Conservation (phyloP, 371 early-diverging fungal species). For the Coemansia sp. region DNA sequence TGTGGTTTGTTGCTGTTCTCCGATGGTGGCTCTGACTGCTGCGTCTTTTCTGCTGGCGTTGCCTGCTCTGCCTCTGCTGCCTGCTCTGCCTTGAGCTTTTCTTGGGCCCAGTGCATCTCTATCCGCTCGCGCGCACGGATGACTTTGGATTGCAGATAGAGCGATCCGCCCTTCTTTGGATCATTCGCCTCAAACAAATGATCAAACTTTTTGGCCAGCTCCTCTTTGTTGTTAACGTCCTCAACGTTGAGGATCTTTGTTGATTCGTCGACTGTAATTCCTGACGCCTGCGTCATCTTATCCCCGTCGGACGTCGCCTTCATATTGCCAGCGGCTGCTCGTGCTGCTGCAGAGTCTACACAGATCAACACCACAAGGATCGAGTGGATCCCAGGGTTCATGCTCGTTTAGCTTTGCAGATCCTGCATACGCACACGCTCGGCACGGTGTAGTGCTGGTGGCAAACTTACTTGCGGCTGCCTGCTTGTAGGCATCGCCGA, state of each 20-base stretch:
- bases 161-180: slow-evolving; percentile 81
- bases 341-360: slow-evolving; percentile 51
- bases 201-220: slow-evolving; percentile 80
- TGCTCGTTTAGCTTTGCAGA: too few relatives aligned
- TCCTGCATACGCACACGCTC: too few relatives aligned
- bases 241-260: slow-evolving; percentile 88
- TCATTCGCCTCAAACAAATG: slow-evolving; percentile 89
- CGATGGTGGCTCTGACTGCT: neutral
- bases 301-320: slow-evolving; percentile 62
- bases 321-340: slow-evolving; percentile 61
- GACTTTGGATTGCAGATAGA: slow-evolving; percentile 94
- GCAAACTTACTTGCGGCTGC: slow-evolving; percentile 83
- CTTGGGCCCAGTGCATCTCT: slow-evolving; percentile 79
- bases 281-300: slow-evolving; percentile 76
- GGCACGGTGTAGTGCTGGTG: neutral
- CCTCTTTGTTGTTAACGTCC: slow-evolving; percentile 69
- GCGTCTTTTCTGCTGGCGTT: slow-evolving; percentile 3
- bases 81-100: slow-evolving; percentile 41
- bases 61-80: slow-evolving; percentile 23
- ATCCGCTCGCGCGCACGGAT: slow-evolving; percentile 90
- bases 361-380: neutral
- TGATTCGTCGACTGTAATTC: slow-evolving; percentile 91
- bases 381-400: neutral
- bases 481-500: slow-evolving; percentile 91
- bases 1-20: neutral